Evolutionary conservation across 225 moss, liverwort and hornwort species (phyloP).

Genomic region (Straminergon stramineum): DNA sequence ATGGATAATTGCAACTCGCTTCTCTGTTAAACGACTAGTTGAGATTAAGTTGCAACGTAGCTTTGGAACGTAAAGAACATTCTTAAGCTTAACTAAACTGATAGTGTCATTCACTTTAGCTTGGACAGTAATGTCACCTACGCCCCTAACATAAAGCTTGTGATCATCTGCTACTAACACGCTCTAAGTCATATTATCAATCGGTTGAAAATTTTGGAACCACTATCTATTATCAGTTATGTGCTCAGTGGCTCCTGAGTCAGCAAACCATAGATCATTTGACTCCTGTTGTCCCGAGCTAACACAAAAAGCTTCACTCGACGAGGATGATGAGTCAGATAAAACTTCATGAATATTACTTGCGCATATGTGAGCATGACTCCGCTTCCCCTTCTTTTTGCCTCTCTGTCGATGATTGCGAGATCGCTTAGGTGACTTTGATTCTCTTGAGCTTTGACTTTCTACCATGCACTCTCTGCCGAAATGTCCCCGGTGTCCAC

Average conservation of each 20-base stretch:
- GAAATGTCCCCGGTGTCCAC: no score
- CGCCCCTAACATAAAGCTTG: rapidly evolving
- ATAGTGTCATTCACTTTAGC: neutral
- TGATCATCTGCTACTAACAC: neutral
- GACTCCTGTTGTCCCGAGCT: no score
- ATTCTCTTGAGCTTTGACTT: neutral
- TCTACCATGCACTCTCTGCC: no score
- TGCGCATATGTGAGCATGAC: no score
- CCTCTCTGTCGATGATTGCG: rapidly evolving
- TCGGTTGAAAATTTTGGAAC: neutral
- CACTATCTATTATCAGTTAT: neutral
- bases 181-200: neutral
- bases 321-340: no score
- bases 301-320: no score
- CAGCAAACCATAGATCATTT: no score
- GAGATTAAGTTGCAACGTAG: rapidly evolving
- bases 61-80: neutral
- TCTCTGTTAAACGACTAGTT: neutral
- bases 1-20: neutral
- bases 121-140: rapidly evolving
- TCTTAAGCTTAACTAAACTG: neutral
- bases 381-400: neutral
- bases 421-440: neutral
- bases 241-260: neutral
- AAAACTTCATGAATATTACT: no score